phyloP scores from a whole-genome alignment of 116 monocot species.

The Phalaenopsis hybrid region DNA sequence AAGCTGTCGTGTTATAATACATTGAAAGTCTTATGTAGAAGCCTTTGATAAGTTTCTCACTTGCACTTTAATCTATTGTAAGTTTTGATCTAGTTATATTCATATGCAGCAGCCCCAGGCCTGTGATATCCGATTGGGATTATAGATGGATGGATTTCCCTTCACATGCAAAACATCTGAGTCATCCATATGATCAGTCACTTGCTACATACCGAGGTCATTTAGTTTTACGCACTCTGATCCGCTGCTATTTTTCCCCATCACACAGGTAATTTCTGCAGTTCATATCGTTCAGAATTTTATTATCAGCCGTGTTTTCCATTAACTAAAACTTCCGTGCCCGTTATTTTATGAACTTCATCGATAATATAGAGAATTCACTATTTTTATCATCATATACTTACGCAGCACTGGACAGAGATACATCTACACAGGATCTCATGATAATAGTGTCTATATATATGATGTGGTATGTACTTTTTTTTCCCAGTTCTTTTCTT shows the following conservation, averaged over 20 bases:
- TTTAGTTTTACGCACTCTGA: slow-evolving; percentile 73
- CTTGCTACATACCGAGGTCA: slow-evolving; percentile 88
- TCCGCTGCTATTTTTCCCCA: slow-evolving; percentile 97
- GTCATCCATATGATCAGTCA: slow-evolving; percentile 74
- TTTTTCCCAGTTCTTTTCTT: not conserved
- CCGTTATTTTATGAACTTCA: not conserved
- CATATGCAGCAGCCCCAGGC: slow-evolving; percentile 28
- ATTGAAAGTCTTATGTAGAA: not conserved
- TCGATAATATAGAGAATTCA: not conserved
- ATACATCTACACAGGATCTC: slow-evolving; percentile 95
- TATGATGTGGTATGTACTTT: slow-evolving; percentile 69
- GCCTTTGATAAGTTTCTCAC: not conserved
- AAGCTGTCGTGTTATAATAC: not conserved
- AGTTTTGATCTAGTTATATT: slow-evolving; percentile 3
- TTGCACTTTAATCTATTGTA: not conserved
- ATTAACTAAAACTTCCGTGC: not conserved
- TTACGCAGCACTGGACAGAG: slow-evolving; percentile 86
- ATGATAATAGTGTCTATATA: slow-evolving; percentile 66
- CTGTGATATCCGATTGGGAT: slow-evolving; percentile 57
- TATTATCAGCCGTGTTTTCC: not conserved
- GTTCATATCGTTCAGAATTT: not conserved
- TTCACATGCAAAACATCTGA: slow-evolving; percentile 24
- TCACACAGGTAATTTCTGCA: slow-evolving; percentile 41
- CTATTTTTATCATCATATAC: slow-evolving; percentile 11
- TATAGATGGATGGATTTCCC: slow-evolving; percentile 94